A percentile compares a stretch with the other conserved stretches of the same genome.
phyloP scores from a whole-genome alignment of 805 yeast genomes.

The Candida jianshihensis region DNA sequence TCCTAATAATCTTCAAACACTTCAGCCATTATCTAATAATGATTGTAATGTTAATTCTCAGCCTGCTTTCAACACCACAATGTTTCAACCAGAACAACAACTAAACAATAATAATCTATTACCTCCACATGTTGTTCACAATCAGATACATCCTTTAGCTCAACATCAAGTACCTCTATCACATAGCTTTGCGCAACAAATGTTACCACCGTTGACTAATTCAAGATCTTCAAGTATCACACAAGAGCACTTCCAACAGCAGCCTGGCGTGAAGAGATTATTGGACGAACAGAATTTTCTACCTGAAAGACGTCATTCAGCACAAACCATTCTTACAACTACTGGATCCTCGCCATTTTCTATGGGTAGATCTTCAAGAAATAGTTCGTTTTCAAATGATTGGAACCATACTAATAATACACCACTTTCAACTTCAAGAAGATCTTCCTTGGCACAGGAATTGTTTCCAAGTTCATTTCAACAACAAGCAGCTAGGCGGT shows the following conservation, averaged over 20 bases:
- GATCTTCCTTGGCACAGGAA: conserved; percentile 38
- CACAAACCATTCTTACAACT: conserved; percentile 21
- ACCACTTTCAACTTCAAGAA: conserved; percentile 28
- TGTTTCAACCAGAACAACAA: conserved; percentile 11
- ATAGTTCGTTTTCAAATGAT: conserved; percentile 33
- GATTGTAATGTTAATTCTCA: conserved; percentile 5
- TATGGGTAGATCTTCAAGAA: conserved; percentile 31
- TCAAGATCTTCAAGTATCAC: conserved; percentile 19
- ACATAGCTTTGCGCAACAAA: conserved; percentile 11
- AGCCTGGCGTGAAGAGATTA: conserved; percentile 22
- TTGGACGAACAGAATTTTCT: conserved; percentile 19
- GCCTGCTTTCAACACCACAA: conserved; percentile 15
- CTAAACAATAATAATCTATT: background rate
- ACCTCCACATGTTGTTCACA: conserved; percentile 3
- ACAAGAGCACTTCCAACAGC: conserved; percentile 19
- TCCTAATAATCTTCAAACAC: conserved; percentile 1
- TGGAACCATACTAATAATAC: conserved; percentile 20
- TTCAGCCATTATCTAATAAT: conserved; percentile 3
- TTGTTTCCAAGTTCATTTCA: conserved; percentile 29
- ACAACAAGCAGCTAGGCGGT: conserved; percentile 10
- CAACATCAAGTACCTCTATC: conserved; percentile 6
- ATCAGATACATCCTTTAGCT: background rate
- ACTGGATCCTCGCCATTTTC: conserved; percentile 26
- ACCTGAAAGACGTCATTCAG: conserved; percentile 22
- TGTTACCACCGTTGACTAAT: conserved; percentile 9